Base-by-base conservation (phyloP, 495 filamentous ascomycete genomes). In the Cetradonia linearis region DNA sequence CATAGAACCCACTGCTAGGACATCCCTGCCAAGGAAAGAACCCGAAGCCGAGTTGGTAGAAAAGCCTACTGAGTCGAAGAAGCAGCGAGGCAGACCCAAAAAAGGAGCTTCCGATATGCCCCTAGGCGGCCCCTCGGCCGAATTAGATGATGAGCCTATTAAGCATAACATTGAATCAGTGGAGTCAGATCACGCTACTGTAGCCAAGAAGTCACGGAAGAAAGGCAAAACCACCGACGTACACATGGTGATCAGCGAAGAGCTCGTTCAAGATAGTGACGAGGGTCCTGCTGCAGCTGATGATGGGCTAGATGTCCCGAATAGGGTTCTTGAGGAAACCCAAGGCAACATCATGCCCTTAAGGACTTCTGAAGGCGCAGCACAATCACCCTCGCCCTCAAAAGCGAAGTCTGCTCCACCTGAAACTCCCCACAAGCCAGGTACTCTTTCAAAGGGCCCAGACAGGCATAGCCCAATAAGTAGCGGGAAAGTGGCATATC, bases 401-500 rank as follows among this genome's bases (percentile, higher is more conserved):
- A 58, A 56, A 18, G 0, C 48, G 23, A 44, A 14, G 2, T 10
- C 33, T 34, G 50, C 9, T 7, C 50, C 48, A 7, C 53, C 62
- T 13, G 59, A 49, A 25, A 62, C 59, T 36, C 62, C 62, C 6
- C 28, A 31, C n/a, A 62, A 63, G 60, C 25, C 58, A 20, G 27
- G 14, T 14, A 30, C 56, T 4, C 9, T 27, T 36, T 44, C 59
- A 59, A 57, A 55, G 52, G 71, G 71, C 11, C 70, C 72, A 23
- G 56, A 63, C 3, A 74, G 74, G 58, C 76, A 78, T 50, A 79
- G 74, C 50, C 80, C 83, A 1, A 73, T 84, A 28, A 77, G 70
- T 36, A 79, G 76, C 30, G 72, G 75, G 47, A 84, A 81, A 58
- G 80, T 83, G 7, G 72, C 78, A 1, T 84, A 82, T 52, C 74